Conservation (phyloP, 1,139 yeast genomes). For the Scheffersomyces quercinus region DNA sequence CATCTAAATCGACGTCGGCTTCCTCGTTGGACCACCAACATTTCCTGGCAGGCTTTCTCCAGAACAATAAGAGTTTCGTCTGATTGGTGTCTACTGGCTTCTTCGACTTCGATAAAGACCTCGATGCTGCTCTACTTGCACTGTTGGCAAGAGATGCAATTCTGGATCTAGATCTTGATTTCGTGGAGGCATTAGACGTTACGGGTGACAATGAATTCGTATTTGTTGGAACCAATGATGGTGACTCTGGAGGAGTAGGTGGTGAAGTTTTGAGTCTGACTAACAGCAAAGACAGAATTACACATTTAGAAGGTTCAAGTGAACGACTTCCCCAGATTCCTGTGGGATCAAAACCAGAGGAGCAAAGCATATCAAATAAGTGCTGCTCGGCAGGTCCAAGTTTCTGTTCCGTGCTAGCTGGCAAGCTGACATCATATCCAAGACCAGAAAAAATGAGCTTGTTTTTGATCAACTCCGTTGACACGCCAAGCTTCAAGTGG, state of each 20-base stretch:
- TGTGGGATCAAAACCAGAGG: conserved; percentile 73
- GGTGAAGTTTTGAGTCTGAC: conserved; percentile 51
- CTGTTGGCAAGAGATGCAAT: conserved; percentile 43
- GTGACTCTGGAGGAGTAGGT: conserved; percentile 51
- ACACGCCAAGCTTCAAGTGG: conserved; percentile 69
- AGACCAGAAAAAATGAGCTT: conserved; percentile 75
- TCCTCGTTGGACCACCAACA: conserved; percentile 96
- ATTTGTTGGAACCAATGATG: conserved; percentile 39
- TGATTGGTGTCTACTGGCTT: conserved; percentile 36
- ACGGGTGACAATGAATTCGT: conserved; percentile 21
- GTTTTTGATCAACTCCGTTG: conserved; percentile 49
- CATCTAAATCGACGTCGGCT: conserved; percentile 50
- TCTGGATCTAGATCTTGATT: conserved; percentile 50
- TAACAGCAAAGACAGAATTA: conserved; percentile 79
- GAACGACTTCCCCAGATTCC: conserved; percentile 89
- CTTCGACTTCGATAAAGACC: conserved; percentile 52
- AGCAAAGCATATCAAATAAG: conserved; percentile 89
- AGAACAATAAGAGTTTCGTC: conserved; percentile 82
- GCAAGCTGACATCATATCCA: conserved; percentile 35
- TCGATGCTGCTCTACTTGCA: conserved; percentile 51
- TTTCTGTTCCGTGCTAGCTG: conserved; percentile 38
- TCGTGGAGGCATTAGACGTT: conserved; percentile 37
- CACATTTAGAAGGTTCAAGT: conserved; percentile 83
- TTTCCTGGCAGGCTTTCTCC: conserved; percentile 98
- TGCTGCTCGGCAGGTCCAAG: conserved; percentile 95